phyloP scores from a whole-genome alignment of 225 moss, liverwort and hornwort species.

The Marchantia polymorpha region DNA sequence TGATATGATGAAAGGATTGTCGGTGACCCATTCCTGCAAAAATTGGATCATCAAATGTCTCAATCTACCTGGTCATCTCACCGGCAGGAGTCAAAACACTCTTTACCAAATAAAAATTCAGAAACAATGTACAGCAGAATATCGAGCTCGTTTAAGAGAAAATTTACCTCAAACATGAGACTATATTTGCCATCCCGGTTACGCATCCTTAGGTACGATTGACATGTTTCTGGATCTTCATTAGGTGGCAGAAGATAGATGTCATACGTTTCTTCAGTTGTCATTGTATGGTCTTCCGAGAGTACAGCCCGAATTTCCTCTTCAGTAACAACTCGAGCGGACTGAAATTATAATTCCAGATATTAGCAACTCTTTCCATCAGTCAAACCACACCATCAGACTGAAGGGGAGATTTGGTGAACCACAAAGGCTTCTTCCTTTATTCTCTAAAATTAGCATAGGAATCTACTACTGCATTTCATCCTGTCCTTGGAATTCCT shows the following conservation, averaged over 20 bases:
- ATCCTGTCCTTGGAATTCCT: too few species aligned
- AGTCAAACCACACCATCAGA: too few species aligned
- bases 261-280: constrained; percentile 52
- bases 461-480: too few species aligned
- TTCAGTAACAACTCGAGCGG: constrained; percentile 42
- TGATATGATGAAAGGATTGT: constrained; percentile 52
- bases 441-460: too few species aligned
- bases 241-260: constrained; percentile 55
- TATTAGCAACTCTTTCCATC: background rate
- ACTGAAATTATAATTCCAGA: constrained; percentile 22
- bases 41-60: background rate
- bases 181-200: constrained; percentile 59
- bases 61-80: background rate
- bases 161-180: constrained; percentile 53
- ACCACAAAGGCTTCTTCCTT: background rate
- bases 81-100: background rate
- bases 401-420: background rate
- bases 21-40: constrained; percentile 55
- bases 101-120: background rate
- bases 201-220: constrained; percentile 57
- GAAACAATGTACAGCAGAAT: background rate
- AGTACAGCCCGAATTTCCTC: constrained; percentile 41
- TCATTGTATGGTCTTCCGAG: constrained; percentile 33
- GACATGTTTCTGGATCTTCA: constrained; percentile 58
- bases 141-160: background rate